Evolutionary conservation across 495 filamentous ascomycete species (phyloP).

Genomic region (Achaetomiella virescens): DNA sequence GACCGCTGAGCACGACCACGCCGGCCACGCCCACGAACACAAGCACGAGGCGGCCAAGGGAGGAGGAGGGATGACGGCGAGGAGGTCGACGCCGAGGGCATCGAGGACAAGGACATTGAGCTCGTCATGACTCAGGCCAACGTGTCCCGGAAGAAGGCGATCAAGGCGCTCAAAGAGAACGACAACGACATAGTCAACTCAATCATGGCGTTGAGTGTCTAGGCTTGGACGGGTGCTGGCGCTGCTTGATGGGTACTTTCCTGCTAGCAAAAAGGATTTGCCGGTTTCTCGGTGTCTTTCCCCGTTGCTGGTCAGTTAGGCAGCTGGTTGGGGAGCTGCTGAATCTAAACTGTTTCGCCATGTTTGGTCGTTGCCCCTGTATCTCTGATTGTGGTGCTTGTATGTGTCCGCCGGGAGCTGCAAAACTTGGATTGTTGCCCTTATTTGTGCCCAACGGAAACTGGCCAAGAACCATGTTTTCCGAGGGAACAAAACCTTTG

Average conservation of each 20-base stretch:
- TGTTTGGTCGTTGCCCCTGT: background rate
- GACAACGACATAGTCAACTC: slow-evolving; percentile 99
- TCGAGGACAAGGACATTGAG: slow-evolving; percentile 98
- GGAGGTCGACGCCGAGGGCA: slow-evolving; percentile 85
- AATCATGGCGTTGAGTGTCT: slow-evolving; percentile 99
- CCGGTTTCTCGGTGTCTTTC: background rate
- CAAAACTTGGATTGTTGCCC: too few relatives aligned
- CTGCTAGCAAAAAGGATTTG: background rate
- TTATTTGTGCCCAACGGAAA: too few relatives aligned
- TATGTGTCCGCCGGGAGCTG: background rate
- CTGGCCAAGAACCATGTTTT: too few relatives aligned
- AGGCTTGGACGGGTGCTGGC: slow-evolving; percentile 26
- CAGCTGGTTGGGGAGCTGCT: background rate
- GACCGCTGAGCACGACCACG: slow-evolving; percentile 62
- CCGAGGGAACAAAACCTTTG: too few relatives aligned
- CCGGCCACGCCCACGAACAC: slow-evolving; percentile 57
- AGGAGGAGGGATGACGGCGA: slow-evolving; percentile 93
- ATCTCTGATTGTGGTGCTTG: background rate
- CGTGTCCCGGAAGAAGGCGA: slow-evolving; percentile 93
- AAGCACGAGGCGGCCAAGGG: slow-evolving; percentile 58
- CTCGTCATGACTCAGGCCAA: slow-evolving; percentile 97
- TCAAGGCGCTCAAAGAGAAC: slow-evolving; percentile 98
- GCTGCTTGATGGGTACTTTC: slow-evolving; percentile 6
- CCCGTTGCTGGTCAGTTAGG: slow-evolving; percentile 1
- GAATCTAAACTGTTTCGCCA: slow-evolving; percentile 1